A percentile compares a stretch with the other conserved stretches of the same genome.
phyloP scores from a whole-genome alignment of 768 basidiomycete species.

The Trametes cinnabarina region DNA sequence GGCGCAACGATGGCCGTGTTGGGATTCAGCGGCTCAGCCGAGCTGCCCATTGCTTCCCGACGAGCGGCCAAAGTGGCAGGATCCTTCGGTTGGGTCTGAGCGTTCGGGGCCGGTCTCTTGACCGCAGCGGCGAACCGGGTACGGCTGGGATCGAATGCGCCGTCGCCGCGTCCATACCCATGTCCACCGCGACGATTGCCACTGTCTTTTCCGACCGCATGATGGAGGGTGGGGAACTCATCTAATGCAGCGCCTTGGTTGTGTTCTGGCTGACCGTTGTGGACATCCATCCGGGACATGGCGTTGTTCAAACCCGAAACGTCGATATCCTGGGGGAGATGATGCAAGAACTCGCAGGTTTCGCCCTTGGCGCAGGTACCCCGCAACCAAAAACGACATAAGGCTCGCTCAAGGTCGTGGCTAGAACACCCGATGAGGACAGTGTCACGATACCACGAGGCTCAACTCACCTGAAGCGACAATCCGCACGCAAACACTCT shows the following conservation, averaged over 20 bases:
- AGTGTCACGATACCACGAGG: no score
- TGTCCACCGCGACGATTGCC: constrained; percentile 40
- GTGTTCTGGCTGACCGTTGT: constrained; percentile 42
- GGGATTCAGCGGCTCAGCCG: constrained; percentile 61
- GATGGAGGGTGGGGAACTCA: constrained; percentile 69
- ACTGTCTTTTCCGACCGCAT: constrained; percentile 24
- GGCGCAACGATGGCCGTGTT: constrained; percentile 73
- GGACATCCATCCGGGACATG: constrained; percentile 64
- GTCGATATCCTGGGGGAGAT: constrained; percentile 84
- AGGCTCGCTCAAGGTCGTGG: constrained; percentile 90
- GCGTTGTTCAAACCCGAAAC: constrained; percentile 64
- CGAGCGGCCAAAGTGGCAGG: constrained; percentile 47
- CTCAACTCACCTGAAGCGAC: constrained; percentile 84
- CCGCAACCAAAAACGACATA: constrained; percentile 96
- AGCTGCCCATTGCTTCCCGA: constrained; percentile 55
- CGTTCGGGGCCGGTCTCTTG: constrained; percentile 54
- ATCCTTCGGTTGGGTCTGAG: constrained; percentile 26
- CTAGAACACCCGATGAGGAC: no score
- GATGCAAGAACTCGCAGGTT: constrained; percentile 93
- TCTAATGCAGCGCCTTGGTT: constrained; percentile 42
- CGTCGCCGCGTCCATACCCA: constrained; percentile 35
- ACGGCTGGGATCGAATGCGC: constrained; percentile 73
- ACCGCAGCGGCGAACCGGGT: constrained; percentile 89
- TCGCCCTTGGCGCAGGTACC: constrained; percentile 98
- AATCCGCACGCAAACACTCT: constrained; percentile 93